Conservation (phyloP, 768 basidiomycete genomes). For the Boletus patriciae region DNA sequence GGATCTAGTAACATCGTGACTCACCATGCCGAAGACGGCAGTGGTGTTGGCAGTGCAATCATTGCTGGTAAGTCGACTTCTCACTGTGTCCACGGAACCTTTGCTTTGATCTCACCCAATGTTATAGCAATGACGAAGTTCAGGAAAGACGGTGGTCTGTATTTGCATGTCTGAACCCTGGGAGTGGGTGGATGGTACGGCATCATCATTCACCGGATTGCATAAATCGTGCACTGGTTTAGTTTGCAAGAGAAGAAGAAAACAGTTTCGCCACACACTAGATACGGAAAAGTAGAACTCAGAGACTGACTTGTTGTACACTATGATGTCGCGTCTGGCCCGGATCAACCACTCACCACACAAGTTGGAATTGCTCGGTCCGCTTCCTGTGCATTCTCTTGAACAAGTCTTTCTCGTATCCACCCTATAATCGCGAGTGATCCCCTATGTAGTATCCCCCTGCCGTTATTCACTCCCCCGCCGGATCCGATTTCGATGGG, state of each 20-base stretch:
- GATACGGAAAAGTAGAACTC: constrained; percentile 2
- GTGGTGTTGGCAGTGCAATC: constrained; percentile 94
- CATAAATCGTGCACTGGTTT: not conserved
- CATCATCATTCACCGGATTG: not conserved
- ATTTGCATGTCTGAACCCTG: constrained; percentile 45
- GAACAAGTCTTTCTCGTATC: not conserved
- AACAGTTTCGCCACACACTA: constrained; percentile 2
- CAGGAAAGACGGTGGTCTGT: constrained; percentile 66
- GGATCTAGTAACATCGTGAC: constrained; percentile 43
- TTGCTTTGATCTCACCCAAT: constrained; percentile 1
- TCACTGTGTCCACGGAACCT: not conserved
- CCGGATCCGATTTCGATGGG: not conserved
- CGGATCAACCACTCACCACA: not conserved
- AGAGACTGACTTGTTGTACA: constrained; percentile 15
- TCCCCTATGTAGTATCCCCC: not conserved
- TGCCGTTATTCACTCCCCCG: not conserved
- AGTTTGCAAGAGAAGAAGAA: not conserved
- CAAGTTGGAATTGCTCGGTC: not conserved
- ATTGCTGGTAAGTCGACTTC: constrained; percentile 65
- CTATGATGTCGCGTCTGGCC: not conserved
- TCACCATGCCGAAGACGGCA: constrained; percentile 50
- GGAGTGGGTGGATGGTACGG: not conserved
- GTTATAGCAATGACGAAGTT: constrained; percentile 83
- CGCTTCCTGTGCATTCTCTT: not conserved
- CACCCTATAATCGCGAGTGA: not conserved